A percentile compares a stretch with the other conserved stretches of the same genome.
Evolutionary conservation across 208 protist genomes (phyloP).

Genomic region (Leishmania tropica): DNA sequence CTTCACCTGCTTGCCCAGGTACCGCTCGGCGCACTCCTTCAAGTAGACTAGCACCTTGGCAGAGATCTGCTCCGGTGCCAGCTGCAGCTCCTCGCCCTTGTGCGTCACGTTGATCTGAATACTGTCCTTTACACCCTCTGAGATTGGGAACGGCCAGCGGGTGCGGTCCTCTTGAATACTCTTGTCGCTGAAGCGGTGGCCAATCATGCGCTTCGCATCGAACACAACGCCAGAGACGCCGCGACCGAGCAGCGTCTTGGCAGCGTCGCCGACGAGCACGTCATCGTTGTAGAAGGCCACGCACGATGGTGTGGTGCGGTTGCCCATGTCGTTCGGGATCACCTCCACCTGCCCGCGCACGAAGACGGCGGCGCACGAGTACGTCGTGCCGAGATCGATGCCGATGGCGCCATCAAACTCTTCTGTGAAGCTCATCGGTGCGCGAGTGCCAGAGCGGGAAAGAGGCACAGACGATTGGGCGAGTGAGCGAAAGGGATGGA

Average conservation of each 20-base stretch:
- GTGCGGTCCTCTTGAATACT: slow-evolving; percentile 90
- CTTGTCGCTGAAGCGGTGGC: slow-evolving; percentile 84
- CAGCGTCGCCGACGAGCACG: slow-evolving; percentile 96
- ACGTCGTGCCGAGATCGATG: slow-evolving; percentile 97
- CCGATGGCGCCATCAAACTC: slow-evolving; percentile 75
- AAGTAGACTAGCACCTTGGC: slow-evolving; percentile 97
- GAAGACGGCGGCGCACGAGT: slow-evolving; percentile 96
- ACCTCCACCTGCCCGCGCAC: slow-evolving; percentile 90
- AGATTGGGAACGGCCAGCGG: slow-evolving; percentile 96
- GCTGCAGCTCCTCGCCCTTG: slow-evolving; percentile 57
- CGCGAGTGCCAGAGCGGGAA: not conserved
- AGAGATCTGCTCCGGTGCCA: slow-evolving; percentile 97
- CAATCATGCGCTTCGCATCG: slow-evolving; percentile 98
- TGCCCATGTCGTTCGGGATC: slow-evolving; percentile 99
- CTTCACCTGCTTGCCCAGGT: slow-evolving; percentile 89
- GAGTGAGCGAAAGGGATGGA: not conserved
- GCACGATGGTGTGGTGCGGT: slow-evolving; percentile 98
- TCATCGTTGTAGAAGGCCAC: slow-evolving; percentile 98
- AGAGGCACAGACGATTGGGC: not conserved
- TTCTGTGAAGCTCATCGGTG: slow-evolving; percentile 28
- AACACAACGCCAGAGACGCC: slow-evolving; percentile 94
- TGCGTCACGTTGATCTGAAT: slow-evolving; percentile 59
- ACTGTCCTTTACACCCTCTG: slow-evolving; percentile 55
- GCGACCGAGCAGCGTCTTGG: slow-evolving; percentile 89
- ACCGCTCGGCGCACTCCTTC: slow-evolving; percentile 96